Evolutionary conservation across 768 basidiomycete genomes (phyloP), one percentile per base, ranked within the genome.

Genomic region (Boletus huronensis): DNA sequence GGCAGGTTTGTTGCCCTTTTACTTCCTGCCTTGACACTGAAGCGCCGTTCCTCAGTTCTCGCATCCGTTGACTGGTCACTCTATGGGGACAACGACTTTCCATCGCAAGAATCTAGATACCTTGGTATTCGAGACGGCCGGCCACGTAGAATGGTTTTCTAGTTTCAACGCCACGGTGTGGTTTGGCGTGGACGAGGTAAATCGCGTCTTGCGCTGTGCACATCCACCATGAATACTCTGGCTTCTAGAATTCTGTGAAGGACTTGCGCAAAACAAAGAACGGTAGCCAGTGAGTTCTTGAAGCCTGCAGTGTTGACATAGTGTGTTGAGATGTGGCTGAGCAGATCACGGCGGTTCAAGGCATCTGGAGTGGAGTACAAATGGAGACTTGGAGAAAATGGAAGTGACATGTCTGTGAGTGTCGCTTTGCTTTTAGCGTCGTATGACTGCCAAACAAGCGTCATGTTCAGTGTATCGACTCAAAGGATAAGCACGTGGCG

Each of bases 311-410:
- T 19, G 25, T 19, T 42, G 23, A 26, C 26, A 17, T 31, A 3
- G 21, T 21, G 21, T 39, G n/a, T 54, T 62, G 28, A 64, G 28
- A 39, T 29, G 13, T 29, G 29, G 31, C 29, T 44, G 46, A 10
- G 8, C 31, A 81, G 82, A 53, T 83, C 82, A 11, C 77, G 82
- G 53, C 69, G 82, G 26, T 83, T 83, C 71, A 82, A 77, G 59
- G 79, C 67, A 41, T 67, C 64, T 6, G 75, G 75, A 35, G 62
- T 70, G 28, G 77, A 79, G 59, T 83, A 83, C 71, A 83, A 82
- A 58, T 83, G 82, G 82, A 83, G 80, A 66, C 65, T 76, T 35
- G 64, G 66, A 46, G 74, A 76, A 40, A 75, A 78, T 48, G 73
- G 72, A 46, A 55, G 43, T 34, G 76, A 80, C 62, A 70, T 83